Evolutionary conservation across 768 basidiomycete species (phyloP).

Genomic region (Trametes elegans): DNA sequence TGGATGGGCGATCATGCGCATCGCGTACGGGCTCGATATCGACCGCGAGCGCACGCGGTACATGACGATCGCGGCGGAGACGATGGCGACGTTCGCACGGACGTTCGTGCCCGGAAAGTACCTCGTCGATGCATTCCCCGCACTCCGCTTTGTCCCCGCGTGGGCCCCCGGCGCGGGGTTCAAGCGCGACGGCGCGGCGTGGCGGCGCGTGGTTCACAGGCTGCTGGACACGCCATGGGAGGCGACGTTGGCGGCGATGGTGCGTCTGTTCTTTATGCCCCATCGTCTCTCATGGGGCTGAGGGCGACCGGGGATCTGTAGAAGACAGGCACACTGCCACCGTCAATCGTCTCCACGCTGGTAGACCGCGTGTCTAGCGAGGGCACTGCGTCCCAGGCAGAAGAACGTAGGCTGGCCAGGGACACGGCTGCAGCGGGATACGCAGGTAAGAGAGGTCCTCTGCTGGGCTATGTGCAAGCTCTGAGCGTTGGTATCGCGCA

Average conservation of each 20-base stretch:
- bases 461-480: not conserved
- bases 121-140: slow-evolving; percentile 27
- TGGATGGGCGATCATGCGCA: not conserved
- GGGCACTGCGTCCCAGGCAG: not conserved
- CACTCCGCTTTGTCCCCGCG: slow-evolving; percentile 21
- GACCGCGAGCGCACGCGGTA: slow-evolving; percentile 1
- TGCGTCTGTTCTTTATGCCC: not conserved
- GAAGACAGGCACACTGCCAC: not conserved
- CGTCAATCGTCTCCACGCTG: slow-evolving; percentile 2
- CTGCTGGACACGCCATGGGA: slow-evolving; percentile 15
- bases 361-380: not conserved
- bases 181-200: slow-evolving; percentile 8
- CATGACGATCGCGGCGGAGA: slow-evolving; percentile 1
- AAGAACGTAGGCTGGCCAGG: not conserved
- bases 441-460: not conserved
- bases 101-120: slow-evolving; percentile 24
- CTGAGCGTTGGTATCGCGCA: not conserved
- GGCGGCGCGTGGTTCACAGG: not conserved
- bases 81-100: slow-evolving; percentile 3
- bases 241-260: slow-evolving; percentile 2
- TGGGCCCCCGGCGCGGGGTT: slow-evolving; percentile 26
- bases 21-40: slow-evolving; percentile 15
- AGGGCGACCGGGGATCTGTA: not conserved
- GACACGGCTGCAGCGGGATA: not conserved
- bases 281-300: not conserved